Evolutionary conservation across 2,329 filamentous ascomycete genomes (phyloP).

Genomic region (Ilyonectria robusta): DNA sequence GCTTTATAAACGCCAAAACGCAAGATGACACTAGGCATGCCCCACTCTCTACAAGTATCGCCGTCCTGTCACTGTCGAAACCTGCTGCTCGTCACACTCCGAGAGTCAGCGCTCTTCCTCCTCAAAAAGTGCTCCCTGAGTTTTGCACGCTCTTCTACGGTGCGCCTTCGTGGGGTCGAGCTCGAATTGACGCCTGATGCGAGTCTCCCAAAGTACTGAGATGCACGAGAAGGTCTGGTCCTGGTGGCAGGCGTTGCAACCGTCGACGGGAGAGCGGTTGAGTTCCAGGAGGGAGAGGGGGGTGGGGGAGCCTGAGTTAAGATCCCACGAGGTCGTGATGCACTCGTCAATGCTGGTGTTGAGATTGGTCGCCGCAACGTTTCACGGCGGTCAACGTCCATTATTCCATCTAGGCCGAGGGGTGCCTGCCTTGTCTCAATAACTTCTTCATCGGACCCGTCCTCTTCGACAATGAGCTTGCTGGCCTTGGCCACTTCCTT

Average conservation of each 20-base stretch:
- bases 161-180: constrained; percentile 31
- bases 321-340: constrained; percentile 27
- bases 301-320: constrained; percentile 35
- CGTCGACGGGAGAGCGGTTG: constrained; percentile 37
- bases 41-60: not conserved
- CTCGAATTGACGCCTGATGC: constrained; percentile 27
- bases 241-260: constrained; percentile 34
- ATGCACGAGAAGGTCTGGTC: constrained; percentile 33
- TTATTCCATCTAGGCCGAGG: constrained; percentile 28
- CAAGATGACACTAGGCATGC: not conserved
- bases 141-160: constrained; percentile 42
- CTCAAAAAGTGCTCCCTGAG: constrained; percentile 49
- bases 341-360: constrained; percentile 2
- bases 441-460: not conserved
- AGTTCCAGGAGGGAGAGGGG: constrained; percentile 36
- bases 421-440: not conserved
- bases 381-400: constrained; percentile 34
- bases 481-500: constrained; percentile 47
- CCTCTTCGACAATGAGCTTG: not conserved
- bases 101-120: constrained; percentile 32
- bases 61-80: constrained; percentile 8
- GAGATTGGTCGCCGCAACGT: not conserved
- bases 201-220: constrained; percentile 44
- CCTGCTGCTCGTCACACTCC: constrained; percentile 32
- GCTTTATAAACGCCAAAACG: not conserved